Conservation (phyloP, 306 rosid species). For the Glycine soja region DNA sequence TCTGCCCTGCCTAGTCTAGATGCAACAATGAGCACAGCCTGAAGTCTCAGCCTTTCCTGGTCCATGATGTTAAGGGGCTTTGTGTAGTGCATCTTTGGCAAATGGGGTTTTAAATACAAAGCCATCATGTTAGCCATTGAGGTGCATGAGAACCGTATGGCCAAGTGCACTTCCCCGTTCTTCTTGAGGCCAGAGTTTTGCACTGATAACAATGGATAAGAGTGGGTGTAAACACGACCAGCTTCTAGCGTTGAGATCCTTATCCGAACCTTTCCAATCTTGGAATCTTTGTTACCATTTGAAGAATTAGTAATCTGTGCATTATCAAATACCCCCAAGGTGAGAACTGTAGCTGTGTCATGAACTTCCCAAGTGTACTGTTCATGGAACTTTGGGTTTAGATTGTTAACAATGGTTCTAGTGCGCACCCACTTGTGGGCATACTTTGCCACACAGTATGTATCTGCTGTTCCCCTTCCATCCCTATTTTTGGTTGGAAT, state of each 20-base stretch:
- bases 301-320: slow-evolving; percentile 57
- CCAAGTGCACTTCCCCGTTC: slow-evolving; percentile 91
- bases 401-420: slow-evolving; percentile 72
- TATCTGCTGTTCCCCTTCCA: slow-evolving; percentile 71
- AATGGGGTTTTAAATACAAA: slow-evolving; percentile 73
- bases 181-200: slow-evolving; percentile 87
- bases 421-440: slow-evolving; percentile 96
- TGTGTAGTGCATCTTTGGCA: slow-evolving; percentile 92
- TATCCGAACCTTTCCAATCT: slow-evolving; percentile 84
- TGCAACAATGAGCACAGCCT: slow-evolving; percentile 73
- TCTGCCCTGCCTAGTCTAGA: slow-evolving; percentile 83
- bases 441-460: slow-evolving; percentile 91
- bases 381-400: slow-evolving; percentile 81
- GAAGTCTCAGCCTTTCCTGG: slow-evolving; percentile 74
- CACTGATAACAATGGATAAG: slow-evolving; percentile 76
- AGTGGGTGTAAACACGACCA: slow-evolving; percentile 78
- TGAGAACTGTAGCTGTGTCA: slow-evolving; percentile 91
- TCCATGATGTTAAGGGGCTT: slow-evolving; percentile 75
- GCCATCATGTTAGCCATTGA: slow-evolving; percentile 65
- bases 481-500: slow-evolving; percentile 76
- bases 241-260: slow-evolving; percentile 89
- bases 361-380: slow-evolving; percentile 96
- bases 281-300: slow-evolving; percentile 63
- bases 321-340: slow-evolving; percentile 84
- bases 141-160: slow-evolving; percentile 81